Evolutionary conservation across 441 rosid genomes (phyloP), one percentile per base, ranked within the genome.

Genomic region (Theobroma grandiflorum): DNA sequence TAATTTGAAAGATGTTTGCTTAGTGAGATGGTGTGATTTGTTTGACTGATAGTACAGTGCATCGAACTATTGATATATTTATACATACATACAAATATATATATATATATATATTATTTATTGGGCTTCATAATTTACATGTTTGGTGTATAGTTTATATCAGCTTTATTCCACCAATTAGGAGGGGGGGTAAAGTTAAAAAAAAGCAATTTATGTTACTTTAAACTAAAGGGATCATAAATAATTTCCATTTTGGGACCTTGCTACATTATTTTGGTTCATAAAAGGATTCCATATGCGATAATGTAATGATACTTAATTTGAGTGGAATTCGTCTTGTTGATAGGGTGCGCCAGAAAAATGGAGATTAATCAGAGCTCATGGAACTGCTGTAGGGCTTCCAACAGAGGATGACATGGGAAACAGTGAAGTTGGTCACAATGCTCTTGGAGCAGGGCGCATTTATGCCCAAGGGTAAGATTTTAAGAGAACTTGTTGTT

Each of bases 401-500:
- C 99, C 99, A 9, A 88, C 95, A 14, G 99, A 97, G 45, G 99
- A 97, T 81, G 99, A 97, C 77, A 97, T 97, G 99, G 99, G 99
- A n/a, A 97, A 97, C 87, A 97, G 99, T 76, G 99, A 97, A 82
- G 99, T 95, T 38, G 99, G 99, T 62, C 99, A 97, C 78, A 97
- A 97, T 78, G 99, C 99, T 42, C 98, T 97, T 18, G 99, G 99
- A 8, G 98, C 99, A 50, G 98, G 99, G 15, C 90, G 99, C 10
- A 94, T 97, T 68, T 97, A 79, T 77, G 99, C 98, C 72, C 99
- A 96, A 82, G 98, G 97, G 97, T 91, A 59, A 75, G 53, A 2
- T 65, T 62, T 64, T 14, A 49, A 18, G 26, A 0, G n/a, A 16
- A 4, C 6, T 63, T 62, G n/a, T n/a, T 42, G 1, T 55, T 66